phyloP scores from a whole-genome alignment of 2,329 filamentous ascomycete species.

The Arthrobotrys conoides region DNA sequence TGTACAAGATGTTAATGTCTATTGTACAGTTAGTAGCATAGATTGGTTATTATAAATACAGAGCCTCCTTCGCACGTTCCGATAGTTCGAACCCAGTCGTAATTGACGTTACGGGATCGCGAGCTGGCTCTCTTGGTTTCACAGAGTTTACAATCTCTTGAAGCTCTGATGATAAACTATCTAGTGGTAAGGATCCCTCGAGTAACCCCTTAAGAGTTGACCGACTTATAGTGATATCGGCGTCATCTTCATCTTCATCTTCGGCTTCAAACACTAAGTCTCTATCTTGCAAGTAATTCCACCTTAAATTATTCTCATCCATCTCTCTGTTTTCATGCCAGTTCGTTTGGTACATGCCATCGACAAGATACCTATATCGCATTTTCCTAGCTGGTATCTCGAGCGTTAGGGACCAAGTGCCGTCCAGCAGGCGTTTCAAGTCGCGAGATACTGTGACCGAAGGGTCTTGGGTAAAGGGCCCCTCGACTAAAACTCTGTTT shows the following conservation, averaged over 20 bases:
- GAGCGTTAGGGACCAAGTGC: constrained; percentile 5
- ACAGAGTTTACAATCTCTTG: neutral
- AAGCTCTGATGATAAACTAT: neutral
- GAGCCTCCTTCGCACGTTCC: neutral
- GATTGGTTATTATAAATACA: neutral
- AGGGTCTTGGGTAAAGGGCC: constrained; percentile 5
- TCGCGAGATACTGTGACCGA: neutral
- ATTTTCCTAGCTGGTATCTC: neutral
- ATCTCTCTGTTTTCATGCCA: constrained; percentile 4
- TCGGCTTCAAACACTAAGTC: neutral
- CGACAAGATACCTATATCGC: constrained; percentile 5
- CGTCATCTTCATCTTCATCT: neutral
- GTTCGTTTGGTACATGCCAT: constrained; percentile 14
- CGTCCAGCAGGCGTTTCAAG: neutral
- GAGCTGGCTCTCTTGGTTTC: neutral
- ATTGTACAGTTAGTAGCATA: no score
- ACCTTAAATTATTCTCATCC: neutral
- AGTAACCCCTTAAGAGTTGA: neutral
- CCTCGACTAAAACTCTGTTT: neutral
- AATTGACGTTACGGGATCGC: no score
- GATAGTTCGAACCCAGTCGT: constrained; percentile 9
- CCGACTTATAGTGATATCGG: constrained; percentile 6
- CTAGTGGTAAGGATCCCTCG: constrained; percentile 4
- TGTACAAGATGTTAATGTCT: no score
- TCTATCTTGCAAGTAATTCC: neutral